Percentiles rank a stretch among this genome's conserved stretches.
phyloP scores from a whole-genome alignment of 768 basidiomycete genomes.

The Phlegmacium glaucopus region DNA sequence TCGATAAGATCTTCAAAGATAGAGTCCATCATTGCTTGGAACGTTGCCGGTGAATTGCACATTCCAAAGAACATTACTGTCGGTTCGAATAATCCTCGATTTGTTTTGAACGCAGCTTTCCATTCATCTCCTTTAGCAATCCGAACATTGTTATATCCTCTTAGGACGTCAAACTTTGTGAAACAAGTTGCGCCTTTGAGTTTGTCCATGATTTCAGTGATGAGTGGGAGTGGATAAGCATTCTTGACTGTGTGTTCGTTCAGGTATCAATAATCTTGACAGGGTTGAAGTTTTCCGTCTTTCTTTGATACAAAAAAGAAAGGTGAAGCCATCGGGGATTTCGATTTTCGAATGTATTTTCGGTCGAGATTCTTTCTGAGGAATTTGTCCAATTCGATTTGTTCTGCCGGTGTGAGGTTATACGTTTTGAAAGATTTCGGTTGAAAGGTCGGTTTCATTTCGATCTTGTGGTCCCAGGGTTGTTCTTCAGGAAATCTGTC shows the following conservation, averaged over 20 bases:
- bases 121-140: slow-evolving; percentile 35
- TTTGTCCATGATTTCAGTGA: slow-evolving; percentile 20
- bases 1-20: slow-evolving; percentile 24
- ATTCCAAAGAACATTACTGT: slow-evolving; percentile 36
- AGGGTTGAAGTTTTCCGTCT: slow-evolving; percentile 14
- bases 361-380: too few species aligned
- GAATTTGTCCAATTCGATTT: too few species aligned
- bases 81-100: slow-evolving; percentile 32
- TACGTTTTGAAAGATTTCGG: too few species aligned
- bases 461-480: too few species aligned
- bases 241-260: too few species aligned
- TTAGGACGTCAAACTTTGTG: slow-evolving; percentile 34
- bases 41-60: slow-evolving; percentile 31
- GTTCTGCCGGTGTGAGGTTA: too few species aligned
- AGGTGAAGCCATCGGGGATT: slow-evolving; percentile 5
- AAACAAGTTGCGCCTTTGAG: slow-evolving; percentile 13
- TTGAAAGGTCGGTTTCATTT: too few species aligned
- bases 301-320: slow-evolving; percentile 14
- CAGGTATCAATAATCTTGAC: slow-evolving; percentile 17
- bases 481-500: too few species aligned
- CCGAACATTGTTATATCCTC: slow-evolving; percentile 36
- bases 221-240: slow-evolving; percentile 10
- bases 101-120: slow-evolving; percentile 41
- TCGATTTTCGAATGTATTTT: background rate
- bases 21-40: slow-evolving; percentile 29